Evolutionary conservation across 495 filamentous ascomycete genomes (phyloP).

Genomic region (Rhizodiscina lignyota): DNA sequence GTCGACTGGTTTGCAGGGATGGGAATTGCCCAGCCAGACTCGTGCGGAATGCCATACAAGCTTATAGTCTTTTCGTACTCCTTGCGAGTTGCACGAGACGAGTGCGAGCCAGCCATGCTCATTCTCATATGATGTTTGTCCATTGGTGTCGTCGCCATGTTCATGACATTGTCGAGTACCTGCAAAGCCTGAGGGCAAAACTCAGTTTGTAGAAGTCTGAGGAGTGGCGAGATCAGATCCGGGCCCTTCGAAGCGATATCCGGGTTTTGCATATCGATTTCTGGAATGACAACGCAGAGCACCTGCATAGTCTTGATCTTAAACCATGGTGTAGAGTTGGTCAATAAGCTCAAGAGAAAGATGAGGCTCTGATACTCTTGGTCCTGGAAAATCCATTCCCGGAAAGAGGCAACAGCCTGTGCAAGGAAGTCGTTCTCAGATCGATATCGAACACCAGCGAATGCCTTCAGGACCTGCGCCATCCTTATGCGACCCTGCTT

Average conservation of each 20-base stretch:
- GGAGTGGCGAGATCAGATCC: constrained; percentile 83
- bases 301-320: constrained; percentile 84
- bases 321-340: constrained; percentile 76
- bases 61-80: constrained; percentile 90
- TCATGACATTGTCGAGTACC: constrained; percentile 87
- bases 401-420: constrained; percentile 59
- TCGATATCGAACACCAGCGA: constrained; percentile 52
- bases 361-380: constrained; percentile 72
- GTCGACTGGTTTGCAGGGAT: constrained; percentile 78
- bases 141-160: constrained; percentile 71
- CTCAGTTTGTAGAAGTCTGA: constrained; percentile 82
- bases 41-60: constrained; percentile 90
- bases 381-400: constrained; percentile 63
- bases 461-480: constrained; percentile 45
- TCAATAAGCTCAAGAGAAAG: constrained; percentile 82
- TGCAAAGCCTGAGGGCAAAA: constrained; percentile 81
- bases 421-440: constrained; percentile 59
- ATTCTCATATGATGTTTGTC: constrained; percentile 88
- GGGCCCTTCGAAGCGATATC: constrained; percentile 86
- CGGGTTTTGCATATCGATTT: constrained; percentile 81
- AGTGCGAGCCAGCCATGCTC: constrained; percentile 80
- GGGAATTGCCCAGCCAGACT: constrained; percentile 90
- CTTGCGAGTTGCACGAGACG: constrained; percentile 61
- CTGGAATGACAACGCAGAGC: constrained; percentile 68
- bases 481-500: constrained; percentile 42